Percentiles rank a stretch among this genome's conserved stretches.
Conservation (phyloP, 305 asterid species). For the Fraxinus paxiana region DNA sequence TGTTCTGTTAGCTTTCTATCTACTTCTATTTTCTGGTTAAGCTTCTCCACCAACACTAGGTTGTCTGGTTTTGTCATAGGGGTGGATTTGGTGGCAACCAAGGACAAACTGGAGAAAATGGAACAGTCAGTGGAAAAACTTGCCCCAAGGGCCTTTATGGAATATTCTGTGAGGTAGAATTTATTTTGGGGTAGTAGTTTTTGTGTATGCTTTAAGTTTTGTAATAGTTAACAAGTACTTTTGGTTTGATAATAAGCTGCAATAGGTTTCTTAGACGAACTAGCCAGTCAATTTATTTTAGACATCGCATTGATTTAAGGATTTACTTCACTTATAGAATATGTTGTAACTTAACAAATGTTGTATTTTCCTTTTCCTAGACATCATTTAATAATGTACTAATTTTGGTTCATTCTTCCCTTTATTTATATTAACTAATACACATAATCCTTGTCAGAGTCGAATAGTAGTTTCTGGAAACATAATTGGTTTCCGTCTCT, state of each 20-base stretch:
- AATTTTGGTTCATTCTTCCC: slow-evolving; percentile 10
- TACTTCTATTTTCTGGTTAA: not conserved
- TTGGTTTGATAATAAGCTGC: not conserved
- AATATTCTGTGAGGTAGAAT: slow-evolving; percentile 70
- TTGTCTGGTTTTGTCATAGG: slow-evolving; percentile 38
- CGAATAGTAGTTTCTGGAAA: slow-evolving; percentile 9
- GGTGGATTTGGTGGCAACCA: slow-evolving; percentile 82
- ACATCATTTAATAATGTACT: slow-evolving; percentile 7
- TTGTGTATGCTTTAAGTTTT: not conserved
- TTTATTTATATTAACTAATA: slow-evolving; percentile 1
- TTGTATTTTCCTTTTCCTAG: not conserved
- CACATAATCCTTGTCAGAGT: not conserved
- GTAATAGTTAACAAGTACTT: not conserved
- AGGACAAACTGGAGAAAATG: slow-evolving; percentile 68
- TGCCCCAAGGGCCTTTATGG: slow-evolving; percentile 98
- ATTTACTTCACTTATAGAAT: not conserved
- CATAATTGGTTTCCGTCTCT: slow-evolving; percentile 12
- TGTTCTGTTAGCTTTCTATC: not conserved
- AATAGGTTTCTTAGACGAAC: not conserved
- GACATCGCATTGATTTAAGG: not conserved
- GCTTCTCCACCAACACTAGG: slow-evolving; percentile 10
- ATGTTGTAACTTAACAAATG: not conserved
- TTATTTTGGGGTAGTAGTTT: not conserved
- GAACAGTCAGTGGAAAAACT: slow-evolving; percentile 84
- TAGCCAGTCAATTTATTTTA: not conserved